phyloP scores from a whole-genome alignment of 148 eudicot species.

The Hydrangea macrophylla region DNA sequence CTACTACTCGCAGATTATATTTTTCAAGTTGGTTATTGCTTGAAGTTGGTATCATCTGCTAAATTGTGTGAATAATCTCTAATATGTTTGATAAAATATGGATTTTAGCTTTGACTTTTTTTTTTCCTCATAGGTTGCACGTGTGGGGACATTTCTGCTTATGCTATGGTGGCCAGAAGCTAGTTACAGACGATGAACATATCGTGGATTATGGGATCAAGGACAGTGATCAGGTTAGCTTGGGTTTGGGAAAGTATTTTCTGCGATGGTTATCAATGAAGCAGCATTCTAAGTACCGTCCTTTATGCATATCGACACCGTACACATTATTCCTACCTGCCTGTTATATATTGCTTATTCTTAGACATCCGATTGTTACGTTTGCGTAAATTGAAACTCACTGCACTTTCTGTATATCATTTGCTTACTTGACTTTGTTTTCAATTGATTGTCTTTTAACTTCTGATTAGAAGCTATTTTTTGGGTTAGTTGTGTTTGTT shows the following conservation, averaged over 20 bases:
- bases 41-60: neutral
- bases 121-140: conserved; percentile 52
- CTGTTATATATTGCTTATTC: neutral
- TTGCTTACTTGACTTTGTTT: no score
- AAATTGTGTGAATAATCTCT: neutral
- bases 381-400: neutral
- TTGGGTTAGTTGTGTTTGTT: no score
- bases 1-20: neutral
- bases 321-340: neutral
- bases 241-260: conserved; percentile 9
- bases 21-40: neutral
- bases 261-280: neutral
- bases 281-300: neutral
- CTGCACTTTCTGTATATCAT: no score
- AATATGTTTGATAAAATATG: neutral
- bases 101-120: neutral
- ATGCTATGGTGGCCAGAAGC: conserved; percentile 62
- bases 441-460: no score
- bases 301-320: neutral
- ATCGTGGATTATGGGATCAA: conserved; percentile 52
- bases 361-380: neutral
- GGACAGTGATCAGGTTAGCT: conserved; percentile 77
- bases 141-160: conserved; percentile 95
- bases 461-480: no score
- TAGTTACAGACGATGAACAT: conserved; percentile 41